phyloP scores from a whole-genome alignment of 805 yeast genomes.

The Saccharomyces jurei region DNA sequence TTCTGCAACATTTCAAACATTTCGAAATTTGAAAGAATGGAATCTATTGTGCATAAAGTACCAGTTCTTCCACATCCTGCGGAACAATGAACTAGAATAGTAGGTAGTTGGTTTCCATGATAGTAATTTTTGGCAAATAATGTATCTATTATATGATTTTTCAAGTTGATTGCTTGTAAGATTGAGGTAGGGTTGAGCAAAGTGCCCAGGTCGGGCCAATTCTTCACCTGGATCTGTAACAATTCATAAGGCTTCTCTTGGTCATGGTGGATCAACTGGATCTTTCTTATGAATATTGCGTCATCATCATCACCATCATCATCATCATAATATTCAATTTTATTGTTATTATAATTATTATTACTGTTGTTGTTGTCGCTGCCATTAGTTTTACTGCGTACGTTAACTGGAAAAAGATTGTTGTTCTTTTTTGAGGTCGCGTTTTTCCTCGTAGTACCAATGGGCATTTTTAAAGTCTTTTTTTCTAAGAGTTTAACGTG shows the following conservation, averaged over 20 bases:
- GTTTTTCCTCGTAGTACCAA: slow-evolving; percentile 1
- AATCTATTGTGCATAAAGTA: slow-evolving; percentile 68
- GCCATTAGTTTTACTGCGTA: not conserved
- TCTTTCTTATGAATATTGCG: slow-evolving; percentile 25
- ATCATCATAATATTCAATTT: slow-evolving; percentile 9
- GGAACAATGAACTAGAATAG: slow-evolving; percentile 78
- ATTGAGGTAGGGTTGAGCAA: slow-evolving; percentile 50
- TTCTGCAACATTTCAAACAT: slow-evolving; percentile 16
- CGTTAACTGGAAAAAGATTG: not conserved
- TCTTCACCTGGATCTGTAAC: slow-evolving; percentile 64
- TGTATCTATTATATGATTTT: slow-evolving; percentile 35
- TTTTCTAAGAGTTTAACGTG: slow-evolving; percentile 23
- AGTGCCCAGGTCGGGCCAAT: slow-evolving; percentile 82
- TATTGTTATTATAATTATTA: slow-evolving; percentile 7
- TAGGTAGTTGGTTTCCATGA: slow-evolving; percentile 32
- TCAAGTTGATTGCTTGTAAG: slow-evolving; percentile 43
- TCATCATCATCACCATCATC: slow-evolving; percentile 18
- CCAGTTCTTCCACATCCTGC: slow-evolving; percentile 98
- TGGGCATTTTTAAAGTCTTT: not conserved
- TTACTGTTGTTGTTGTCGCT: slow-evolving; percentile 19
- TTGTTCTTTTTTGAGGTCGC: slow-evolving; percentile 17
- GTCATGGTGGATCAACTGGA: slow-evolving; percentile 34
- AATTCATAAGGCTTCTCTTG: slow-evolving; percentile 36
- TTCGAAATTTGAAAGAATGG: slow-evolving; percentile 36
- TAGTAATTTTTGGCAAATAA: slow-evolving; percentile 10